phyloP scores from a whole-genome alignment of 2,329 filamentous ascomycete species.

The Tolypocladium tundrense region DNA sequence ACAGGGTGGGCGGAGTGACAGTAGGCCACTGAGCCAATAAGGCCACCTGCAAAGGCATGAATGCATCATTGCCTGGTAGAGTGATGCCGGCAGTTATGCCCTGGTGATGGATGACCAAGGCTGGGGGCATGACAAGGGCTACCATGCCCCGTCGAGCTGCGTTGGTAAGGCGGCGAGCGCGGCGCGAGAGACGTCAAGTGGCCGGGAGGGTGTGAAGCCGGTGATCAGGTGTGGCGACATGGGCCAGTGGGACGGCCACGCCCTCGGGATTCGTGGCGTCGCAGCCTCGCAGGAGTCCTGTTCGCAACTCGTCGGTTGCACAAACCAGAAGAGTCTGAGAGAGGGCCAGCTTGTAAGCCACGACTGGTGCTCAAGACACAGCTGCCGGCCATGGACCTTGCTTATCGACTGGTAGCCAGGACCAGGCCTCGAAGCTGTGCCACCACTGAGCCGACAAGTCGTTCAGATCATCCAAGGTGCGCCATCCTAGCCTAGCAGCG shows the following conservation, averaged over 20 bases:
- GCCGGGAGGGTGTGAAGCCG: background rate
- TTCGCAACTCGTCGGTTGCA: no score
- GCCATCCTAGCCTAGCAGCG: background rate
- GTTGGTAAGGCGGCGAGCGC: background rate
- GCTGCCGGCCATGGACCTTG: background rate
- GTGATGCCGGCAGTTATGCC: background rate
- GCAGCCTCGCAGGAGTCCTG: no score
- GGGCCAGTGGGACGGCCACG: background rate
- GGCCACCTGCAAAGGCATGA: background rate
- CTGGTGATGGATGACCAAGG: background rate
- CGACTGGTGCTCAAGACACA: background rate
- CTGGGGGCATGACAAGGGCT: background rate
- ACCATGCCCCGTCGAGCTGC: background rate
- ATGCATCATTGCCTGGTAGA: background rate
- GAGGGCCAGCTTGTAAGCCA: background rate
- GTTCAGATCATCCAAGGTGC: background rate
- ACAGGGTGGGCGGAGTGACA: no score
- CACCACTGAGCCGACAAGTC: background rate
- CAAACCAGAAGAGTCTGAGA: no score
- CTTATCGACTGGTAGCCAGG: background rate
- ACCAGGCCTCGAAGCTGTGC: background rate
- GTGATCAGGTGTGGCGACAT: background rate
- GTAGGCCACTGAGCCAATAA: background rate
- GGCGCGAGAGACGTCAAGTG: background rate
- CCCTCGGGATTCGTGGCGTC: background rate